Evolutionary conservation across 176 grass and related monocot species (phyloP).

Genomic region (Secale cereale): DNA sequence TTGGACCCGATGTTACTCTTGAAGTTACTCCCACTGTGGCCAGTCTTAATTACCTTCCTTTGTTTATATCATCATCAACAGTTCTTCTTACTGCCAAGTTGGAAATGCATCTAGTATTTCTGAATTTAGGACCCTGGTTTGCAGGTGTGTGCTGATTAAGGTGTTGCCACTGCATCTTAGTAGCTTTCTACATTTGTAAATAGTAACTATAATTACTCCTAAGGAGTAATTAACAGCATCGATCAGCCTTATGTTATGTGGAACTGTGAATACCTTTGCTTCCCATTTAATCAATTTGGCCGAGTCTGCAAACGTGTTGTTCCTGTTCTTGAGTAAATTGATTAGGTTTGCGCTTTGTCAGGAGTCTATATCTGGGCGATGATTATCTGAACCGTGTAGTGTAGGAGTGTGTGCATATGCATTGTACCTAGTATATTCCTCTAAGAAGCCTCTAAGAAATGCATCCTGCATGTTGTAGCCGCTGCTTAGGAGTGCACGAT

Average conservation of each 20-base stretch:
- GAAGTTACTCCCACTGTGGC: no score
- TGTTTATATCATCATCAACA: no score
- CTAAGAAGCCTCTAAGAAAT: neutral
- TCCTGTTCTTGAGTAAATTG: no score
- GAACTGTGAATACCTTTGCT: neutral
- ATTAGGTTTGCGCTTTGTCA: neutral
- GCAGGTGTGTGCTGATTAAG: neutral
- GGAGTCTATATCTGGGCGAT: neutral
- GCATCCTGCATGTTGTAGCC: slow-evolving; percentile 10
- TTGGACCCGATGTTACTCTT: no score
- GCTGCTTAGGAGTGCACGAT: slow-evolving; percentile 3
- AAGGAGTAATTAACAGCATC: neutral
- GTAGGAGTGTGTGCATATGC: neutral
- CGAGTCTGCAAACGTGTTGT: no score
- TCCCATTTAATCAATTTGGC: neutral
- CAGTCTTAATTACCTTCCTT: neutral
- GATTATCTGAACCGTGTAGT: no score
- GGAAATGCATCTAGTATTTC: neutral
- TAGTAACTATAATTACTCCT: neutral
- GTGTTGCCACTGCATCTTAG: neutral
- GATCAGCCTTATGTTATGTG: neutral
- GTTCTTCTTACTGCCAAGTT: no score
- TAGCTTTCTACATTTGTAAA: no score
- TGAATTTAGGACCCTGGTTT: neutral
- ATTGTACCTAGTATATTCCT: neutral